Base-by-base conservation (phyloP, 2,329 filamentous ascomycete genomes). In the Ophiocordyceps camponoti-leonardi region DNA sequence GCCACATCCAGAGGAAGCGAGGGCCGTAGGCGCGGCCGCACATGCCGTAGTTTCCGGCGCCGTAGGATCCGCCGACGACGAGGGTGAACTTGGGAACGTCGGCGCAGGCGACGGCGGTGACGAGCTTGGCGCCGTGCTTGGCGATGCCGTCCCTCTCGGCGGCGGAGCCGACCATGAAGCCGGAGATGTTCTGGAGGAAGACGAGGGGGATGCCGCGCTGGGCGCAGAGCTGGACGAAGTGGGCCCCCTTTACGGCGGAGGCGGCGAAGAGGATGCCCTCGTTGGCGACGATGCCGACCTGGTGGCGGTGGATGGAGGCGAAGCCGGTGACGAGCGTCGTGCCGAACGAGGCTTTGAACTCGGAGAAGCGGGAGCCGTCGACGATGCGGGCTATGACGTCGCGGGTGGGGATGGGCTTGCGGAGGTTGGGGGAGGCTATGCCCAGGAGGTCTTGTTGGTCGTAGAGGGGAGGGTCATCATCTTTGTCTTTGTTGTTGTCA, bases 41-140 rank as follows among this genome's bases (percentile, higher is more conserved):
- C 92, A 98, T 98, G 55, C 90, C 92, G 60, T 98, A 98, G 63
- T 96, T 98, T 4, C 92, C 92, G 8, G 90, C 90, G 48, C 90
- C 90, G 52, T 92, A 92, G 60, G 82, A 88, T 28, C 83, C 84
- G 22, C 92, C 92, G n/a, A 95, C 81, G 1, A 98, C 85, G 16
- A 98, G 86, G 1, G 92, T 98, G 58, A 96, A 90, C 63, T 98
- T 96, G 53, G 92, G 90, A 40, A 96, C 90, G 52, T 92, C 79
- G 4, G 90, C 88, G 59, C 88, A 95, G 10, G 87, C 86, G 12
- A 96, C 92, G 8, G 90, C 92, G 3, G 87, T 94, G 26, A 96
- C 92, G 18, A 98, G 77, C 67, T 98, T 96, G 6, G 92, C 92
- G 39, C 92, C 92, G 58, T 96, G 93, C 72, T 96, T 96, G 46